Conservation (phyloP, 306 rosid species). For the Carpinus viminea region DNA sequence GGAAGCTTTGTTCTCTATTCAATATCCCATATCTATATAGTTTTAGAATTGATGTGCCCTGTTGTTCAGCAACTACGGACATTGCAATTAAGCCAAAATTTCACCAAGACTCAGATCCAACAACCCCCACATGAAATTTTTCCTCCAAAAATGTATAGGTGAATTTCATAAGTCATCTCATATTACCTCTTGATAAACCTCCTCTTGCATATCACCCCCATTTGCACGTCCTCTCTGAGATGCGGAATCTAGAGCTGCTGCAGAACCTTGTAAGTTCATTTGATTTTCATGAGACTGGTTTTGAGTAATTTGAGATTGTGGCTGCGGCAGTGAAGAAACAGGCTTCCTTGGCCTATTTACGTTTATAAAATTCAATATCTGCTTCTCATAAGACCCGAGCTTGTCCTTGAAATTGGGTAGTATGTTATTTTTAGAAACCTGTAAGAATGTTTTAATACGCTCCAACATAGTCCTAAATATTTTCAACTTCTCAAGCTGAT, state of each 20-base stretch:
- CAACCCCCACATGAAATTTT: background rate
- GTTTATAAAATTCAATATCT: slow-evolving; percentile 38
- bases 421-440: slow-evolving; percentile 47
- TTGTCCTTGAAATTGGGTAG: slow-evolving; percentile 44
- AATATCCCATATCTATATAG: background rate
- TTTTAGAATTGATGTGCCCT: too few species aligned
- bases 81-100: background rate
- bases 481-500: slow-evolving; percentile 59
- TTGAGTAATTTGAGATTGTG: slow-evolving; percentile 61
- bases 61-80: background rate
- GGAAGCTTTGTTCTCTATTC: background rate
- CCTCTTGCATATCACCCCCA: slow-evolving; percentile 87
- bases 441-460: slow-evolving; percentile 45
- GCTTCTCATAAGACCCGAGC: slow-evolving; percentile 55
- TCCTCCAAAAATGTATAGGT: background rate
- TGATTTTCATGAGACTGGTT: slow-evolving; percentile 76
- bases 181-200: slow-evolving; percentile 72
- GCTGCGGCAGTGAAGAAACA: slow-evolving; percentile 51
- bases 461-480: slow-evolving; percentile 53
- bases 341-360: slow-evolving; percentile 55
- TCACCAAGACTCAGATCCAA: background rate
- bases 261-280: slow-evolving; percentile 61
- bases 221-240: slow-evolving; percentile 63
- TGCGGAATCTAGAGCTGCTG: slow-evolving; percentile 79
- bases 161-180: background rate